These are phyloP conservation scores for Ceratobasidium sp. DNA, from an alignment of 1,284 basidiomycete genomes.

Conservation along the genomic window DNA sequence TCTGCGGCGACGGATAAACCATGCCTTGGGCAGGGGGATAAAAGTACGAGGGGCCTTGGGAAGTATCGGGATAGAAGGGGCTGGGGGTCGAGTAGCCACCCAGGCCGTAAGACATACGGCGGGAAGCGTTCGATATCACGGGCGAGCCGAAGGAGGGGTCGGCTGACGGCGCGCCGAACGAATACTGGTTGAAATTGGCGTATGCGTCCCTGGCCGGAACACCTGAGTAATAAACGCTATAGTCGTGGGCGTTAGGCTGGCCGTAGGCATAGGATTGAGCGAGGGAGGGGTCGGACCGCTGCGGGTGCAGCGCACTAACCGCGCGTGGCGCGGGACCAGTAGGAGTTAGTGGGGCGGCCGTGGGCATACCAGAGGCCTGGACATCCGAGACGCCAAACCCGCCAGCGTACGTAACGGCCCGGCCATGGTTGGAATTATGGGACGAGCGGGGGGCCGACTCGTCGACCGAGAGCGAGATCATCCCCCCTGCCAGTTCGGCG, in stretches of 20 bases:
- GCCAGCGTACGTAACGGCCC: constrained; percentile 38
- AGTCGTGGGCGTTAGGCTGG: constrained; percentile 53
- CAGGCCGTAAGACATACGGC: constrained; percentile 39
- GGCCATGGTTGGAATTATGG: constrained; percentile 28
- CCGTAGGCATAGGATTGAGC: constrained; percentile 62
- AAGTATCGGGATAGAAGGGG: constrained; percentile 66
- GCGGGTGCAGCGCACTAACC: constrained; percentile 22
- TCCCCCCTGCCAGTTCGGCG: constrained; percentile 65
- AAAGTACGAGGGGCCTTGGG: constrained; percentile 66
- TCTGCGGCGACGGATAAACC: constrained; percentile 63
- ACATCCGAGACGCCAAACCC: constrained; percentile 31
- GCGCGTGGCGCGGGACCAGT: constrained; percentile 14
- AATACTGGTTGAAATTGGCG: constrained; percentile 54
- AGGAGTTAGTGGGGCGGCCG: constrained; percentile 23
- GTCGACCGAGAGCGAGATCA: constrained; percentile 77
- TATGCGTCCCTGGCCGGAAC: constrained; percentile 27
- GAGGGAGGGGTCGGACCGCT: constrained; percentile 34
- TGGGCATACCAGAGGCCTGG: constrained; percentile 35
- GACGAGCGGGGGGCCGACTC: constrained; percentile 56
- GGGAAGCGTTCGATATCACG: constrained; percentile 58
- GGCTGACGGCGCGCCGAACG: constrained; percentile 62
- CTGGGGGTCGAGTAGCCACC: constrained; percentile 47
- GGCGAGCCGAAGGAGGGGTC: constrained; percentile 69
- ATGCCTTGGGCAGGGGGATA: constrained; percentile 70
- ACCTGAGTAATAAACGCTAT: constrained; percentile 43